phyloP scores from a whole-genome alignment of 257 asterid genomes.

The Plantago ovata region DNA sequence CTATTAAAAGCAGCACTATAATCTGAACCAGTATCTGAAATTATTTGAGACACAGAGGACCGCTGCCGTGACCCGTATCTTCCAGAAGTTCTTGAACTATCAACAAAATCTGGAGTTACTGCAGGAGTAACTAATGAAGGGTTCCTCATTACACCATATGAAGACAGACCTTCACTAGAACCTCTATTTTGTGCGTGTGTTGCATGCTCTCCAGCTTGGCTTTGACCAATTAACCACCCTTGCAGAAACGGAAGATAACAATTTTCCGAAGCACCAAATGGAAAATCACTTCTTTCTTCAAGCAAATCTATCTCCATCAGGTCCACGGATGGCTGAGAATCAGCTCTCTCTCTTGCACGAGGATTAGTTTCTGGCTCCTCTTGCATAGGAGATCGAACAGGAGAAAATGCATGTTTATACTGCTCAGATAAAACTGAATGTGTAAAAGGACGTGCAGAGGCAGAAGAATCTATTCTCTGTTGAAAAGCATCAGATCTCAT shows the following conservation, averaged over 20 bases:
- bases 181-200: slow-evolving; percentile 29
- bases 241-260: slow-evolving; percentile 96
- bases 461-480: slow-evolving; percentile 58
- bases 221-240: slow-evolving; percentile 96
- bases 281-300: slow-evolving; percentile 65
- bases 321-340: too few relatives aligned
- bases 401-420: slow-evolving; percentile 82
- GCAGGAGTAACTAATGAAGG: slow-evolving; percentile 44
- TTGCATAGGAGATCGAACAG: slow-evolving; percentile 57
- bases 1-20: slow-evolving; percentile 42
- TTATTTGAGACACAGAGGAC: slow-evolving; percentile 50
- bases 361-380: slow-evolving; percentile 54
- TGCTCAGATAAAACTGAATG: slow-evolving; percentile 93
- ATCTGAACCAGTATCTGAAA: slow-evolving; percentile 38
- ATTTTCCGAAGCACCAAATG: slow-evolving; percentile 76
- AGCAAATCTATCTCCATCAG: slow-evolving; percentile 70
- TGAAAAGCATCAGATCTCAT: slow-evolving; percentile 33
- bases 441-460: slow-evolving; percentile 75
- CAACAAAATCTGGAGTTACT: slow-evolving; percentile 34
- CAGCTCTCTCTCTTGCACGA: too few relatives aligned
- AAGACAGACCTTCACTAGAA: slow-evolving; percentile 37
- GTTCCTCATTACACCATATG: slow-evolving; percentile 38
- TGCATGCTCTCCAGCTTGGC: slow-evolving; percentile 74
- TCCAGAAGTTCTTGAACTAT: slow-evolving; percentile 47
- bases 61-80: slow-evolving; percentile 70